A percentile compares a stretch with the other conserved stretches of the same genome.
Evolutionary conservation across 2,329 filamentous ascomycete species (phyloP).

Genomic region (Diaporthe sp.): DNA sequence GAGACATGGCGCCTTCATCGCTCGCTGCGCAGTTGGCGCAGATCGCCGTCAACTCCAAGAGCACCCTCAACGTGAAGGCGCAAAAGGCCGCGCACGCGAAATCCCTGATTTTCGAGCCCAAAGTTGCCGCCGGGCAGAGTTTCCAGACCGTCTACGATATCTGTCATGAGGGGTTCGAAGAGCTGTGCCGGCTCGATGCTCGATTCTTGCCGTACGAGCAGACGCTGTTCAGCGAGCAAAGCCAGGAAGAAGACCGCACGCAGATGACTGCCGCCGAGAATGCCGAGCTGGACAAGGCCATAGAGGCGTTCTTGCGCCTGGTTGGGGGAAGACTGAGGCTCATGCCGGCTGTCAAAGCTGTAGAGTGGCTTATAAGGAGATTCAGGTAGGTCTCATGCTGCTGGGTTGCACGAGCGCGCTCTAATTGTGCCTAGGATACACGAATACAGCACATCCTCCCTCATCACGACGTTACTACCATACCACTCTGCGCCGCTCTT

Average conservation of each 20-base stretch:
- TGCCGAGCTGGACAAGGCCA: conserved; percentile 78
- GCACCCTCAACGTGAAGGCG: conserved; percentile 91
- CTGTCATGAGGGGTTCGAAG: conserved; percentile 90
- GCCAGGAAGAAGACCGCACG: conserved; percentile 86
- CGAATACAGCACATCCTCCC: conserved; percentile 84
- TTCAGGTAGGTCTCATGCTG: conserved; percentile 74
- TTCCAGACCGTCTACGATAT: conserved; percentile 90
- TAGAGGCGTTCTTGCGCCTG: conserved; percentile 87
- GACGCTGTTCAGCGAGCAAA: conserved; percentile 93
- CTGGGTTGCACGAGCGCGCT: conserved; percentile 27
- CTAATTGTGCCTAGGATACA: conserved; percentile 74
- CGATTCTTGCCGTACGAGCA: conserved; percentile 81
- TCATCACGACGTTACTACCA: conserved; percentile 90
- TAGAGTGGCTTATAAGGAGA: conserved; percentile 94
- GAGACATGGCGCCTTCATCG: conserved; percentile 60
- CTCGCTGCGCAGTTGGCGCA: conserved; percentile 94
- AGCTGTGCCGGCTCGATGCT: conserved; percentile 87
- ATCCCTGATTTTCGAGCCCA: conserved; percentile 92
- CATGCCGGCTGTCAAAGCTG: conserved; percentile 87
- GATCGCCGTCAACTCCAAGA: conserved; percentile 90
- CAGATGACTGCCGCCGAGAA: conserved; percentile 89
- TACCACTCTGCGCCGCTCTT: conserved; percentile 92
- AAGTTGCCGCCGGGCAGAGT: conserved; percentile 86
- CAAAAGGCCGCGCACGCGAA: conserved; percentile 93
- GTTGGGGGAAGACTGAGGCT: conserved; percentile 82